Percentiles rank a stretch among this genome's conserved stretches.
These are phyloP conservation scores for Tricholoma terreum DNA, from an alignment of 768 basidiomycete genomes.

Conservation along the genomic window DNA sequence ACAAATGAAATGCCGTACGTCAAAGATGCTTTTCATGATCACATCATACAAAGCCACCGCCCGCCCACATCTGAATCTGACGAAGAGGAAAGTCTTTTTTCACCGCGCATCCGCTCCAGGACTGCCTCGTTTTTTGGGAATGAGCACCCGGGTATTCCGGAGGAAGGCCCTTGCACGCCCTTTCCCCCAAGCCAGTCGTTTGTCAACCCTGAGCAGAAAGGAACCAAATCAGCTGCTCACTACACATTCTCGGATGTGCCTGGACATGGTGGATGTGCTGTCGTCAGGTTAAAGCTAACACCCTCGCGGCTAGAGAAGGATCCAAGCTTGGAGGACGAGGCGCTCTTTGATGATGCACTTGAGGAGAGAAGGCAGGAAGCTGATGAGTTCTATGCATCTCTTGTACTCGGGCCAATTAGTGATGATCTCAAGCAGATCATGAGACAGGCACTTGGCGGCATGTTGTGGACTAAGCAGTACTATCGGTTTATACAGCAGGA, in stretches of 20 bases:
- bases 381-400: constrained; percentile 88
- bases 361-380: constrained; percentile 92
- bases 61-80: constrained; percentile 48
- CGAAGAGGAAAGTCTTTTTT: constrained; percentile 45
- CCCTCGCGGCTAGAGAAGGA: constrained; percentile 73
- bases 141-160: constrained; percentile 36
- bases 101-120: constrained; percentile 47
- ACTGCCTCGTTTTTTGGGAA: constrained; percentile 43
- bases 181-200: constrained; percentile 55
- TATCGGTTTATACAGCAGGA: constrained; percentile 96
- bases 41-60: constrained; percentile 86
- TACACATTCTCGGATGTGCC: constrained; percentile 87
- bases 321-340: constrained; percentile 81
- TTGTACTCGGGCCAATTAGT: constrained; percentile 80
- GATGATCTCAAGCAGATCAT: constrained; percentile 95
- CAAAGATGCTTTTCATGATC: constrained; percentile 98
- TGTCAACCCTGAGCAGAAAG: constrained; percentile 81
- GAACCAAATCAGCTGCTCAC: constrained; percentile 93
- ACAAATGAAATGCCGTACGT: constrained; percentile 79
- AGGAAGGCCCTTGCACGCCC: constrained; percentile 59
- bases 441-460: constrained; percentile 93
- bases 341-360: constrained; percentile 80
- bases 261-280: constrained; percentile 88
- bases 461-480: constrained; percentile 99
- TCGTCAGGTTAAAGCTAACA: constrained; percentile 92